These are phyloP conservation scores for Picea glauca DNA, from an alignment of 75 land plant genomes.

Conservation along the genomic window DNA sequence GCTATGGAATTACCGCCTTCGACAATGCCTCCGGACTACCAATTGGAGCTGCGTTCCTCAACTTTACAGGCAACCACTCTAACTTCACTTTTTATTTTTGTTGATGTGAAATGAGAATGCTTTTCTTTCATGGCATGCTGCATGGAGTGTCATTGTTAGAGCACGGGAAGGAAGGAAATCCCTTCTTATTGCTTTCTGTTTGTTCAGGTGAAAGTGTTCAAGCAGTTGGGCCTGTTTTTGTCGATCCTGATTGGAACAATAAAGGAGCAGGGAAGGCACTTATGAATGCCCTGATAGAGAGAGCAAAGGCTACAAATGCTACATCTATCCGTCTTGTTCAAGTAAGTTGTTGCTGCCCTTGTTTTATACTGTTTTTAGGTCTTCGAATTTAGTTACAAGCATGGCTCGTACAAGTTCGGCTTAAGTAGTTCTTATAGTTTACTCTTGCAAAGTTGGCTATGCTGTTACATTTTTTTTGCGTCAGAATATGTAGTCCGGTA, in stretches of 20 bases:
- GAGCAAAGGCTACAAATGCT: conserved; percentile 16
- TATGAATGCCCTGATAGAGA: conserved; percentile 12
- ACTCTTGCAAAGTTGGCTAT: not conserved
- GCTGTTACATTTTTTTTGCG: not conserved
- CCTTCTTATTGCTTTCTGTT: not conserved
- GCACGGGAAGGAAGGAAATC: not conserved
- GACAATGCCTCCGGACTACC: conserved; percentile 1
- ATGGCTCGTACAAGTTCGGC: not conserved
- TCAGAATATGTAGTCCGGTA: too few species aligned
- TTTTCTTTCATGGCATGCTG: not conserved
- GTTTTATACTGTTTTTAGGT: not conserved
- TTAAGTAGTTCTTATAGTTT: not conserved
- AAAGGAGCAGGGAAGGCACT: conserved; percentile 17
- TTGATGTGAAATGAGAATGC: not conserved
- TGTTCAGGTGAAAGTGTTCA: conserved; percentile 7
- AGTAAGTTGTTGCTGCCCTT: not conserved
- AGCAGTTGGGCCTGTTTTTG: conserved; percentile 18
- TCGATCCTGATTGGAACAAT: conserved; percentile 8
- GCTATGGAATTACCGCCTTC: conserved; percentile 5
- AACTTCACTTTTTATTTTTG: not conserved
- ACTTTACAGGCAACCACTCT: not conserved
- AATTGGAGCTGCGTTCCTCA: conserved; percentile 7
- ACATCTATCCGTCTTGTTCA: conserved; percentile 18
- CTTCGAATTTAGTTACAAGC: not conserved
- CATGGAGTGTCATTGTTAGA: not conserved